phyloP scores from a whole-genome alignment of 306 rosid genomes.

The Neltuma alba region DNA sequence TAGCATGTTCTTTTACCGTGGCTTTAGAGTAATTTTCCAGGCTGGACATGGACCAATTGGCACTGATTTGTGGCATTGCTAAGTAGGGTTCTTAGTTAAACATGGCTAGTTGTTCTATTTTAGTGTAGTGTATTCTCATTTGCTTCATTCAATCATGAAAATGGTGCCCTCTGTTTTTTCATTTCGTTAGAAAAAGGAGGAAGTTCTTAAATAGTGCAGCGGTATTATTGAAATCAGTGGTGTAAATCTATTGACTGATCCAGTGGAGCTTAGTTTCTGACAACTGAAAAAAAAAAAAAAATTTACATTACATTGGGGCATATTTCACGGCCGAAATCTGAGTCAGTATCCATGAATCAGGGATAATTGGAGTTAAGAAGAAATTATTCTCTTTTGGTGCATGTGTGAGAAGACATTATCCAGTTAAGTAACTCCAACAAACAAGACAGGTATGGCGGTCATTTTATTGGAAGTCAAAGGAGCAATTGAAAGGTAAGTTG shows the following conservation, averaged over 20 bases:
- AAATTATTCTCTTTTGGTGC: background rate
- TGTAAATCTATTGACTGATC: too few species aligned
- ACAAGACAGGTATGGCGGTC: constrained; percentile 39
- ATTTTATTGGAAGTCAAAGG: constrained; percentile 21
- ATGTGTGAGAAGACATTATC: background rate
- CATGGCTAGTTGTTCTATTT: too few species aligned
- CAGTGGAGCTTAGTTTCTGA: background rate
- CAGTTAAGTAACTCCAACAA: constrained; percentile 36
- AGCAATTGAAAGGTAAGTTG: constrained; percentile 33
- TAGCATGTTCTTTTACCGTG: background rate
- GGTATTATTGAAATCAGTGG: background rate
- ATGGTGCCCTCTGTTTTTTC: background rate
- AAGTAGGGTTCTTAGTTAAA: too few species aligned
- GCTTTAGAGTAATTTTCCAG: background rate
- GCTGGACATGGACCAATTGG: background rate
- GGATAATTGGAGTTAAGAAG: background rate
- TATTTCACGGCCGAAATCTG: background rate
- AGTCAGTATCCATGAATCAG: background rate
- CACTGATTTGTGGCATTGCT: background rate
- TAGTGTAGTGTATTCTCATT: background rate
- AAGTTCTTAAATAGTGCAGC: background rate
- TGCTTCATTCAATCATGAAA: too few species aligned
- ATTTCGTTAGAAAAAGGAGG: background rate
- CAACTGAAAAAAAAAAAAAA: background rate
- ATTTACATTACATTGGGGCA: background rate